These are phyloP conservation scores for Leccinum arenicola DNA, from an alignment of 768 basidiomycete species.

Conservation along the genomic window DNA sequence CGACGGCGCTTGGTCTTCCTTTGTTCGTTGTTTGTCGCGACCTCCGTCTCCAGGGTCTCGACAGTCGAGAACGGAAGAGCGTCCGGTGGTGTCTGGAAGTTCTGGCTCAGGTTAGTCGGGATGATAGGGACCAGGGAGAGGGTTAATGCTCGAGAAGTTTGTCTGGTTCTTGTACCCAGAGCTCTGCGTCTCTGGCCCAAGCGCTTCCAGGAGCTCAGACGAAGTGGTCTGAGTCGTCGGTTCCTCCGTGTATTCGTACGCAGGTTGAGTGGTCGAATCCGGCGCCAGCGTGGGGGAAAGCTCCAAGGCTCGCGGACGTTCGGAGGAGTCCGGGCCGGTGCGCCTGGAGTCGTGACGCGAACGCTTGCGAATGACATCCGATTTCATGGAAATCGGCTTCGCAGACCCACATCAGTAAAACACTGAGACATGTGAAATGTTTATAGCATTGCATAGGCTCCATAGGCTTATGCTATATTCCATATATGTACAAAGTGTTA, in stretches of 20 bases:
- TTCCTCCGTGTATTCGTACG: slow-evolving; percentile 45
- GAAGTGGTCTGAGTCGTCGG: slow-evolving; percentile 35
- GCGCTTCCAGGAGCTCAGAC: slow-evolving; percentile 52
- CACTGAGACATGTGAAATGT: too few relatives aligned
- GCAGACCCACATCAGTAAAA: too few relatives aligned
- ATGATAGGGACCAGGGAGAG: too few relatives aligned
- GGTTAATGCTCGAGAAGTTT: too few relatives aligned
- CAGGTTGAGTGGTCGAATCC: too few relatives aligned
- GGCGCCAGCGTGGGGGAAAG: not conserved
- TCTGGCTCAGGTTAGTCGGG: too few relatives aligned
- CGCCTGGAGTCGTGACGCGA: slow-evolving; percentile 78
- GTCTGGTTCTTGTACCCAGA: slow-evolving; percentile 9
- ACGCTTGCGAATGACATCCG: slow-evolving; percentile 84
- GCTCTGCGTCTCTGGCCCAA: slow-evolving; percentile 34
- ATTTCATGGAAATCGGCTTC: slow-evolving; percentile 75
- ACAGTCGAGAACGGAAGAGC: slow-evolving; percentile 52
- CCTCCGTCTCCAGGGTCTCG: slow-evolving; percentile 47
- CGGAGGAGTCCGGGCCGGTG: slow-evolving; percentile 47
- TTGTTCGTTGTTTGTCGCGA: slow-evolving; percentile 17
- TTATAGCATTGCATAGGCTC: too few relatives aligned
- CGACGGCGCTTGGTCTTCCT: slow-evolving; percentile 65
- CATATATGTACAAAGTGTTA: too few relatives aligned
- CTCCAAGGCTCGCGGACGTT: slow-evolving; percentile 69
- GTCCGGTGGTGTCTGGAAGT: slow-evolving; percentile 32
- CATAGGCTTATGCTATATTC: too few relatives aligned